Percentiles rank a stretch among this genome's conserved stretches.
These are phyloP conservation scores for Chrysosporium queenslandicum DNA, from an alignment of 2,329 filamentous ascomycete genomes.

Conservation along the genomic window DNA sequence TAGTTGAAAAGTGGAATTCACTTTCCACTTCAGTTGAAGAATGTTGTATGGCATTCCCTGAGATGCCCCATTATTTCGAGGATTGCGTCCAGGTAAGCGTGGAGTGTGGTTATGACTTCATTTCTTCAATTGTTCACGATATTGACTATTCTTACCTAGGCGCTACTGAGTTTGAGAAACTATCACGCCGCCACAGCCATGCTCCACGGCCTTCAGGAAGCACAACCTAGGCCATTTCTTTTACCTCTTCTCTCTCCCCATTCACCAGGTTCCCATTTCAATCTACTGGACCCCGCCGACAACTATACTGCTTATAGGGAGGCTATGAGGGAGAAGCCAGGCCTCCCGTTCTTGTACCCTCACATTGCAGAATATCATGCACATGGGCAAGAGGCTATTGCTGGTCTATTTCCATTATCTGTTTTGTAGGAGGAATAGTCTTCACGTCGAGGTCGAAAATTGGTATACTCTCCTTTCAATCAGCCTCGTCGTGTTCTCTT, in stretches of 20 bases:
- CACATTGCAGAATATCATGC: conserved; percentile 27
- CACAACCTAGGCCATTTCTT: conserved; percentile 17
- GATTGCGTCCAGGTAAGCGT: conserved; percentile 29
- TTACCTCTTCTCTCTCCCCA: not conserved
- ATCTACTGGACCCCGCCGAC: conserved; percentile 24
- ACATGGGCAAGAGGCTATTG: conserved; percentile 11
- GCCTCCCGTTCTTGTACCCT: conserved; percentile 32
- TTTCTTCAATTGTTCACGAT: not conserved
- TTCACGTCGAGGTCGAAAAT: not conserved
- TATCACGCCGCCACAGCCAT: conserved; percentile 33
- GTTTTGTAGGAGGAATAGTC: conserved; percentile 1
- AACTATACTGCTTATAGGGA: conserved; percentile 32
- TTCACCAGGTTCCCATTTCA: conserved; percentile 14
- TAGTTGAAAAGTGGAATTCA: conserved; percentile 26
- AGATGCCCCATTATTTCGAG: conserved; percentile 26
- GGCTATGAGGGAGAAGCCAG: conserved; percentile 25
- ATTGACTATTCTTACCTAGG: conserved; percentile 19
- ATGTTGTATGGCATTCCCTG: conserved; percentile 31
- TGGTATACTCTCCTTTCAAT: not conserved
- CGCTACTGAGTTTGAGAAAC: conserved; percentile 24
- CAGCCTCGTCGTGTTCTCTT: not conserved
- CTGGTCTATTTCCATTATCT: conserved; percentile 16
- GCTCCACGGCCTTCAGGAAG: conserved; percentile 29
- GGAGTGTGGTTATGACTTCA: not conserved
- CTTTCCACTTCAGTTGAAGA: conserved; percentile 30